Evolutionary conservation across 495 filamentous ascomycete genomes (phyloP).

Genomic region (Pseudoneurospora amorphoporcata): DNA sequence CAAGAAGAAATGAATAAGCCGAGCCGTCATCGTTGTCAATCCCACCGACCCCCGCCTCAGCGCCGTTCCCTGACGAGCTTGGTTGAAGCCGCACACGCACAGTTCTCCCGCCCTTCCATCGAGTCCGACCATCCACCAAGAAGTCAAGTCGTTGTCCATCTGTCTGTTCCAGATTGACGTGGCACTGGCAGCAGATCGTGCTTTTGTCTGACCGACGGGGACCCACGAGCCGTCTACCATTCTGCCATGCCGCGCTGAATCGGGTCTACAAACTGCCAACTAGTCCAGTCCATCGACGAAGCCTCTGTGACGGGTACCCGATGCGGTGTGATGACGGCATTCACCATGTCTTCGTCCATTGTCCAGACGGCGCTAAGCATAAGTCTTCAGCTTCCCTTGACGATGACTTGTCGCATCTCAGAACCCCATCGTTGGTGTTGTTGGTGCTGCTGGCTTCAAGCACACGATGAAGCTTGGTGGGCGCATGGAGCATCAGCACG

Average conservation of each 20-base stretch:
- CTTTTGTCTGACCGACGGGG: background rate
- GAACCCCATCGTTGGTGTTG: background rate
- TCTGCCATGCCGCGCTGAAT: background rate
- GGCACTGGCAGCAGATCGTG: background rate
- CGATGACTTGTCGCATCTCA: background rate
- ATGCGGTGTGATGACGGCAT: background rate
- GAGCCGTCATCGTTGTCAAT: background rate
- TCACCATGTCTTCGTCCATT: background rate
- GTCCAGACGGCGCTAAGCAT: background rate
- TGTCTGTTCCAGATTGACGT: background rate
- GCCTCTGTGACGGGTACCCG: background rate
- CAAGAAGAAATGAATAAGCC: background rate
- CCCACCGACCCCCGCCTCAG: background rate
- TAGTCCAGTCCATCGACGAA: background rate
- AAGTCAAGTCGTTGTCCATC: background rate
- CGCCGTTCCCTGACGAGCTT: background rate
- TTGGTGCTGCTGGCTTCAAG: background rate
- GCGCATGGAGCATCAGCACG: background rate
- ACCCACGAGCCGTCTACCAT: background rate
- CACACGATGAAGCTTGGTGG: background rate
- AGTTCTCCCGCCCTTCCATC: background rate
- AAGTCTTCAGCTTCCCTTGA: background rate
- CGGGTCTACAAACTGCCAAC: background rate
- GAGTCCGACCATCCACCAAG: background rate
- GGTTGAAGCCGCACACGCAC: background rate